Base-by-base conservation (phyloP, 768 basidiomycete genomes). In the Auricularia cornea region DNA sequence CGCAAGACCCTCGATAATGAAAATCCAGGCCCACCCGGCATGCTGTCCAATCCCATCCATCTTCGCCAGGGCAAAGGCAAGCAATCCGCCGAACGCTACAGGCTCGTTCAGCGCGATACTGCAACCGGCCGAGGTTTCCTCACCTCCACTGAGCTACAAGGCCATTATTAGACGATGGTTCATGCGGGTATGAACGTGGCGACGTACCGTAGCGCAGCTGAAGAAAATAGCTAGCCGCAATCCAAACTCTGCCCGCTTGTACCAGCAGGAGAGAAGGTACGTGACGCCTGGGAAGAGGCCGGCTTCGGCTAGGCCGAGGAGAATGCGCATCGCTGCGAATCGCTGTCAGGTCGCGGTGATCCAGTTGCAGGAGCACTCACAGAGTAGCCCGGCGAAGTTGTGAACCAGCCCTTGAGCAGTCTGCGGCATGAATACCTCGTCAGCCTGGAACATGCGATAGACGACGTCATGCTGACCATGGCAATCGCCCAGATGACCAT, bases 191-290 rank as follows among this genome's bases (percentile, higher is more conserved):
- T 8, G 6, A 48, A 48, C 44, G 44, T 48, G 35, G 35, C 35
- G 16, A 20, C 44, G 44, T 48, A 48, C 44, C 0, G 90, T 92
- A 1, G 90, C 89, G 31, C 89, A 87, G 2, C 87, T 85, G 74
- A 91, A 92, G 76, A 94, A 94, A 18, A 87, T 64, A 0, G 90
- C 88, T 28, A 88, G 76, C 35, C 89, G 84, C 33, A 82, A 78
- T 18, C 88, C 89, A 67, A 89, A 80, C 68, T 94, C 92, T 12
- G 83, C 80, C 30, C 88, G 84, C 69, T 84, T 87, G 73, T 93
- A 93, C 89, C 91, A 93, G 68, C 83, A 83, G 31, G 84, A 83
- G 35, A 86, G 79, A 68, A 84, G 87, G 72, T 82, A 86, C 10
- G 86, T 83, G 40, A 87, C 76, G 1, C 79, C 78, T 23, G 80